These are phyloP conservation scores for Naganishia cerealis DNA, from an alignment of 1,284 basidiomycete genomes.

Conservation along the genomic window DNA sequence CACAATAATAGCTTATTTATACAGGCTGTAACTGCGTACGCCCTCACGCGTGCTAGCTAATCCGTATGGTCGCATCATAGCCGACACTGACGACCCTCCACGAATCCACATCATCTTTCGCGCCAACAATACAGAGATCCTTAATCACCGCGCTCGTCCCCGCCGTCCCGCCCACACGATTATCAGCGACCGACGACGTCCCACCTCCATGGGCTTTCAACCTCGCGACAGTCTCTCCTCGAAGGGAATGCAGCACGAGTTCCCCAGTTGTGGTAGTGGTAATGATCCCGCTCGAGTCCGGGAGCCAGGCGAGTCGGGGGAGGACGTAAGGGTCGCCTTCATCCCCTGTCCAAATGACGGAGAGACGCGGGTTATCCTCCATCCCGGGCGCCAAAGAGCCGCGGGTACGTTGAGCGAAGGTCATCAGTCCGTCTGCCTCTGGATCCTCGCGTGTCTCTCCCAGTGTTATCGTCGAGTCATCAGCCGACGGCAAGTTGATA, in stretches of 20 bases:
- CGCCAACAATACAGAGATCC: conserved; percentile 36
- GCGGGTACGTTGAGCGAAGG: not conserved
- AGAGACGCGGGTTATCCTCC: conserved; percentile 43
- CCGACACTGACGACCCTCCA: conserved; percentile 52
- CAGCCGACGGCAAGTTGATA: conserved; percentile 36
- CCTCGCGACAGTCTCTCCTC: conserved; percentile 43
- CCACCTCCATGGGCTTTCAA: conserved; percentile 45
- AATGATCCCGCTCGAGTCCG: conserved; percentile 48
- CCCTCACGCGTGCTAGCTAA: not conserved
- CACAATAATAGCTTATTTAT: too few relatives aligned
- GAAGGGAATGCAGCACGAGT: conserved; percentile 45
- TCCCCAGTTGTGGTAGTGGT: conserved; percentile 48
- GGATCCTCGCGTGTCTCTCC: not conserved
- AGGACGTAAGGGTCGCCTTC: conserved; percentile 51
- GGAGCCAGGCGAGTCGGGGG: conserved; percentile 53
- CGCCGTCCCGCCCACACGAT: not conserved
- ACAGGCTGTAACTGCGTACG: too few relatives aligned
- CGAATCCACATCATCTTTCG: conserved; percentile 23
- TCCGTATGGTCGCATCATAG: conserved; percentile 46
- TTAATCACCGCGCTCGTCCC: conserved; percentile 15
- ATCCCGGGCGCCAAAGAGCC: conserved; percentile 3
- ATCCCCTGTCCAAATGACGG: conserved; percentile 47
- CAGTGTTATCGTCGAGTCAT: too few relatives aligned
- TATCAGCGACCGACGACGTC: conserved; percentile 10
- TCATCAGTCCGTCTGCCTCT: conserved; percentile 17